Percentiles rank a stretch among this genome's conserved stretches.
Evolutionary conservation across 768 basidiomycete species (phyloP).

Genomic region (Phaeotremella skinneri): DNA sequence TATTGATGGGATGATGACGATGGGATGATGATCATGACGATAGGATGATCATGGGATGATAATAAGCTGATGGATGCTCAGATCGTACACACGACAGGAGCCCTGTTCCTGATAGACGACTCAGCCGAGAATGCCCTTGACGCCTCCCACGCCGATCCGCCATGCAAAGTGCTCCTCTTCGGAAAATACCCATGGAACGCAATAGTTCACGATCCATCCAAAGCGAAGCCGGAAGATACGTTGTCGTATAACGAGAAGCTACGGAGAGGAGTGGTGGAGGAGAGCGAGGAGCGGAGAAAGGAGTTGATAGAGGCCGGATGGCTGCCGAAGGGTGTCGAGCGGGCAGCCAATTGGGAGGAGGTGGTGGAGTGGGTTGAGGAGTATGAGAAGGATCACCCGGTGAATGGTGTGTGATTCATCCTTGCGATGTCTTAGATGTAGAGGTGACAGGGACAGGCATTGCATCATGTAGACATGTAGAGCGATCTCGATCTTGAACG

Average conservation of each 20-base stretch:
- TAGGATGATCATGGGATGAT: no score
- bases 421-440: no score
- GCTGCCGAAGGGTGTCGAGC: conserved; percentile 58
- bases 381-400: conserved; percentile 7
- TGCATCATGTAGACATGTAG: background rate
- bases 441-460: background rate
- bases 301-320: conserved; percentile 52
- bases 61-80: no score
- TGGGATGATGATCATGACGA: background rate
- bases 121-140: conserved; percentile 72
- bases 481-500: no score
- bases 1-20: background rate
- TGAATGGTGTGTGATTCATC: background rate
- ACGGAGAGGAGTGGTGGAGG: conserved; percentile 42
- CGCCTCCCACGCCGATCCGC: conserved; percentile 57
- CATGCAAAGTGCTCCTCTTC: conserved; percentile 67
- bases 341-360: conserved; percentile 66
- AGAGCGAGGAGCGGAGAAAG: conserved; percentile 62
- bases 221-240: conserved; percentile 24
- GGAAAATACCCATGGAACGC: conserved; percentile 76
- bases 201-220: conserved; percentile 50
- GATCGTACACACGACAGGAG: conserved; percentile 66
- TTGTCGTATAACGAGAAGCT: conserved; percentile 44
- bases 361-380: conserved; percentile 48
- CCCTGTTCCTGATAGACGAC: conserved; percentile 72